Conservation (phyloP, 1,139 yeast species). For the Geotrichum carabidarum region DNA sequence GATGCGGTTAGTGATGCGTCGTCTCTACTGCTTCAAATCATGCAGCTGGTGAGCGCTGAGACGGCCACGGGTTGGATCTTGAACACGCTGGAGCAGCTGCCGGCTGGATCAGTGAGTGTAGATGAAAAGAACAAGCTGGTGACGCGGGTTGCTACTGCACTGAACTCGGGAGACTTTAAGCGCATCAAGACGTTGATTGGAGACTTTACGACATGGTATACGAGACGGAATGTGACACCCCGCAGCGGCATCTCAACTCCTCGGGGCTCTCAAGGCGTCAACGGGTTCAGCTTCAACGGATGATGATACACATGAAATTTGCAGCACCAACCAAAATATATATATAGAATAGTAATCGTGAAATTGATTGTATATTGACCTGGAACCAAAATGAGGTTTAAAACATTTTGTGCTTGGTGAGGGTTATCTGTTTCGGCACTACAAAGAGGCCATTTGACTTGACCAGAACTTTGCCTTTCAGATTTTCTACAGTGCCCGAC, state of each 20-base stretch:
- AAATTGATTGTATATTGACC: not conserved
- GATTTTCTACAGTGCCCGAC: conserved; percentile 42
- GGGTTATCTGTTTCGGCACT: conserved; percentile 4
- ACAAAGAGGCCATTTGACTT: conserved; percentile 25
- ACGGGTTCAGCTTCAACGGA: conserved; percentile 8
- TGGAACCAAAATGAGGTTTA: too few species aligned
- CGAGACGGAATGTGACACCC: conserved; percentile 57
- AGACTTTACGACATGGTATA: conserved; percentile 78
- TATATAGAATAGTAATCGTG: not conserved
- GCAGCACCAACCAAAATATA: not conserved
- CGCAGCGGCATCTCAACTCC: conserved; percentile 8
- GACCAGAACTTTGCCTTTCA: conserved; percentile 41
- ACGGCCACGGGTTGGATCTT: conserved; percentile 57
- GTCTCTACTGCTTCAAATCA: conserved; percentile 63
- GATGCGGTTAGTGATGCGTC: conserved; percentile 74
- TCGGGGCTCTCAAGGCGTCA: not conserved
- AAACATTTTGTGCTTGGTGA: not conserved
- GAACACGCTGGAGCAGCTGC: conserved; percentile 51
- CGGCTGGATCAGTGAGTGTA: conserved; percentile 53
- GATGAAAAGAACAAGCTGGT: conserved; percentile 63
- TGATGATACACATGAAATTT: not conserved
- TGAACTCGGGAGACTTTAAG: conserved; percentile 66
- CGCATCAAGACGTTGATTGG: conserved; percentile 63
- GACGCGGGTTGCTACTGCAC: conserved; percentile 52
- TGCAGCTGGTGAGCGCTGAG: conserved; percentile 47